Conservation (phyloP, 495 filamentous ascomycete species). For the Xylaria intraflava region DNA sequence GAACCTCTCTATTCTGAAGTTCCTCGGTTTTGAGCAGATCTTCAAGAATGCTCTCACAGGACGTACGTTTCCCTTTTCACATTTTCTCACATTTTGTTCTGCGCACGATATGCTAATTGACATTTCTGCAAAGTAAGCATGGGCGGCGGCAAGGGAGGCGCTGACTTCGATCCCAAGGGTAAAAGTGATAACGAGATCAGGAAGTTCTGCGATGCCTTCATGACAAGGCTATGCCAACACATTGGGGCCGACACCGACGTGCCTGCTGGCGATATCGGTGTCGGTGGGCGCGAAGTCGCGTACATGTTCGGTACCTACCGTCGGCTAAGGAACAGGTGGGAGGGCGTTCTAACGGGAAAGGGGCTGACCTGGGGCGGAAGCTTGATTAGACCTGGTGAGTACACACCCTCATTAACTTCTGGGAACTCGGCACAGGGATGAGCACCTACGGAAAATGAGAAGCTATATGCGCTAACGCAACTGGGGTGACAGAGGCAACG, state of each 20-base stretch:
- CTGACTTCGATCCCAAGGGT: constrained; percentile 99
- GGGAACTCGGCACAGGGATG: not conserved
- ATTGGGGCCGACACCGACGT: constrained; percentile 96
- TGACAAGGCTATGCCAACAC: constrained; percentile 89
- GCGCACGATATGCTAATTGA: constrained; percentile 20
- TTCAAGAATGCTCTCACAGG: constrained; percentile 99
- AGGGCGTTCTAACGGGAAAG: constrained; percentile 93
- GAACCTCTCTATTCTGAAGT: constrained; percentile 96
- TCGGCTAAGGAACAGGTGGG: constrained; percentile 79
- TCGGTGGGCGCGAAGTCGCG: constrained; percentile 82
- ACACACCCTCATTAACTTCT: not conserved
- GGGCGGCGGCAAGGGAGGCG: constrained; percentile 96
- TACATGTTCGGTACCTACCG: constrained; percentile 96
- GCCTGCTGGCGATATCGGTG: constrained; percentile 90
- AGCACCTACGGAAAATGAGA: too few relatives aligned
- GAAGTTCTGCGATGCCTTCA: constrained; percentile 93
- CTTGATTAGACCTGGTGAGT: constrained; percentile 70
- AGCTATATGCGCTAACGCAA: not conserved
- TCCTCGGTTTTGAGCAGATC: constrained; percentile 98
- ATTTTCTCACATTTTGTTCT: not conserved
- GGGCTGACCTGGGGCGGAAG: constrained; percentile 86
- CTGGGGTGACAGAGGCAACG: constrained; percentile 62
- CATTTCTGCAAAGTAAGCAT: constrained; percentile 63
- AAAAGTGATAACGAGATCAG: constrained; percentile 97
- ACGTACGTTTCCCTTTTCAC: constrained; percentile 50